Conservation (phyloP, 345 rosid species). For the Dipteronia sinensis region DNA sequence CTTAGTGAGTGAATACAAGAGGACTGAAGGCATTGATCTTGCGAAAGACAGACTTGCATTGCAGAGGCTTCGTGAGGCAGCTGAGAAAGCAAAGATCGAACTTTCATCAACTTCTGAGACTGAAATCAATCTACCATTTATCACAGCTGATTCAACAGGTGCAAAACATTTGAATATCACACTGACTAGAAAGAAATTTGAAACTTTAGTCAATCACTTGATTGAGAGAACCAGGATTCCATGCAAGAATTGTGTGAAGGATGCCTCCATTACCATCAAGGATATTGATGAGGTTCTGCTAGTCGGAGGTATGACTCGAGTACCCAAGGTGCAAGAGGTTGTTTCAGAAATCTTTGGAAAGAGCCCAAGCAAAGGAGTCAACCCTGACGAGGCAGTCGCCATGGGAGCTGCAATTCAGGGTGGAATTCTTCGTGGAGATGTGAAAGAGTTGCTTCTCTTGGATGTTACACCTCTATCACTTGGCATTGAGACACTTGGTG, state of each 20-base stretch:
- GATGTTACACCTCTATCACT: conserved; percentile 92
- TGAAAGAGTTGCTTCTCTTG: conserved; percentile 78
- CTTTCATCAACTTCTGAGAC: conserved; percentile 87
- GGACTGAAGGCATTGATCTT: conserved; percentile 69
- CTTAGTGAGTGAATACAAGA: conserved; percentile 80
- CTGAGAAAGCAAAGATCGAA: conserved; percentile 90
- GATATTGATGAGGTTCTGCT: conserved; percentile 84
- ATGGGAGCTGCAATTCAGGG: conserved; percentile 94
- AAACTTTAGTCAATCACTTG: conserved; percentile 60
- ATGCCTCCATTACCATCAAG: conserved; percentile 68
- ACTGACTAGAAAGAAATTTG: conserved; percentile 76
- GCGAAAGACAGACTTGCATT: conserved; percentile 78
- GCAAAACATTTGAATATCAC: conserved; percentile 87
- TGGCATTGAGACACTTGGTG: conserved; percentile 92
- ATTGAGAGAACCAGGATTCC: conserved; percentile 76
- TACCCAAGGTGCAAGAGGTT: conserved; percentile 84
- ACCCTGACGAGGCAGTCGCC: conserved; percentile 92
- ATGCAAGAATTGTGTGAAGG: conserved; percentile 79
- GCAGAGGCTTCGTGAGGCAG: conserved; percentile 91
- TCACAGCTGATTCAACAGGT: conserved; percentile 83
- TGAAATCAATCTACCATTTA: conserved; percentile 82
- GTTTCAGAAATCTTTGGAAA: conserved; percentile 81
- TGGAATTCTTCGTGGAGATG: conserved; percentile 93
- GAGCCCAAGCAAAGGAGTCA: conserved; percentile 85
- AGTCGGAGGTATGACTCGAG: conserved; percentile 97